phyloP scores from a whole-genome alignment of 805 yeast species.

The Brettanomyces bruxellensis region DNA sequence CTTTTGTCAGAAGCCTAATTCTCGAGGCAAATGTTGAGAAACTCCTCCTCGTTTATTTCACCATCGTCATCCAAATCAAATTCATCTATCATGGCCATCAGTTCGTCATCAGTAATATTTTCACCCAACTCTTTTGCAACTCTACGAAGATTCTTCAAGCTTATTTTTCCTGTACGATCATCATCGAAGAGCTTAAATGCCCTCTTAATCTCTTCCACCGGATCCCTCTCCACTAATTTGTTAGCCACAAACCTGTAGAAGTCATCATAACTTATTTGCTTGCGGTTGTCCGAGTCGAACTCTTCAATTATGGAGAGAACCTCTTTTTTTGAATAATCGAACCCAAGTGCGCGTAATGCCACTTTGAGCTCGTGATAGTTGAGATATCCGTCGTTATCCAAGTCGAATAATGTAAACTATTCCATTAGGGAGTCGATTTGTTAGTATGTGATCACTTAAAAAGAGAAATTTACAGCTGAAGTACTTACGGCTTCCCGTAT shows the following conservation, averaged over 20 bases:
- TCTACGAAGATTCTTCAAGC: conserved; percentile 70
- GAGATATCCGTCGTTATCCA: conserved; percentile 81
- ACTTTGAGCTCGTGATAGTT: conserved; percentile 93
- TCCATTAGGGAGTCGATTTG: background rate
- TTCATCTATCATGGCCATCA: conserved; percentile 95
- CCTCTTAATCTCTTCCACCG: conserved; percentile 80
- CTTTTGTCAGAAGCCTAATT: conserved; percentile 21
- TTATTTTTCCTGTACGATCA: conserved; percentile 79
- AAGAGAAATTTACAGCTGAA: background rate
- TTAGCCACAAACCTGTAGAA: conserved; percentile 76
- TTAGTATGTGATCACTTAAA: background rate
- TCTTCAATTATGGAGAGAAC: conserved; percentile 70
- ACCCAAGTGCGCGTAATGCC: conserved; percentile 89
- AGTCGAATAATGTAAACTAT: conserved; percentile 73
- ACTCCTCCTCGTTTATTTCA: conserved; percentile 85
- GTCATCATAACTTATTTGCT: conserved; percentile 68
- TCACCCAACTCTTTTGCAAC: conserved; percentile 93
- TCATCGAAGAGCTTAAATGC: conserved; percentile 89
- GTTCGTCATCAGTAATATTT: conserved; percentile 82
- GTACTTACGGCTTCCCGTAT: conserved; percentile 68
- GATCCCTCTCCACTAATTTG: conserved; percentile 80
- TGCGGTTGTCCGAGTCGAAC: conserved; percentile 69
- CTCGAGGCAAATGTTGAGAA: conserved; percentile 81
- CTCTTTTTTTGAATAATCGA: conserved; percentile 69
- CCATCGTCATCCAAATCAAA: conserved; percentile 96